A percentile compares a stretch with the other conserved stretches of the same genome.
Evolutionary conservation across 169 alveolate species (phyloP).

Genomic region (Cryptosporidium sp.): DNA sequence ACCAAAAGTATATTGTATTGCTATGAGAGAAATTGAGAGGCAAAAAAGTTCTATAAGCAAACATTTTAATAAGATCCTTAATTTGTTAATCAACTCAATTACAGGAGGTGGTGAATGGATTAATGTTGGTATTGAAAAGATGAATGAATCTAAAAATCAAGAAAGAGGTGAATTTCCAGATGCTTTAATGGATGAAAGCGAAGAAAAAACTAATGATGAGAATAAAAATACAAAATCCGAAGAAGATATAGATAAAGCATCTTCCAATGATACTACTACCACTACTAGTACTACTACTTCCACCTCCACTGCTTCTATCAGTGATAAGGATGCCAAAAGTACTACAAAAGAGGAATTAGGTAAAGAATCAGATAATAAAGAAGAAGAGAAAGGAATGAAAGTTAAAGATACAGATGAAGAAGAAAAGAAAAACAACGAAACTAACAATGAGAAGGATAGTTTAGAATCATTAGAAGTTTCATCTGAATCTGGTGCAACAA

Average conservation of each 20-base stretch:
- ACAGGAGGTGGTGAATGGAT: conserved; percentile 63
- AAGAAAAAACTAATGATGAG: neutral
- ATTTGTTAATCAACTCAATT: conserved; percentile 40
- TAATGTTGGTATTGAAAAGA: conserved; percentile 31
- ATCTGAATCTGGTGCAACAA: neutral
- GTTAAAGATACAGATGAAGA: neutral
- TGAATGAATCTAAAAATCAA: neutral
- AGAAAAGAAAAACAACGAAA: neutral
- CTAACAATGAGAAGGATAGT: neutral
- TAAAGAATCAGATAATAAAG: neutral
- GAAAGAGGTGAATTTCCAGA: conserved; percentile 2
- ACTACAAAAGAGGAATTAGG: neutral
- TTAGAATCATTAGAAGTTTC: neutral
- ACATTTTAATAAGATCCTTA: conserved; percentile 55
- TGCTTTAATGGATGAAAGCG: neutral
- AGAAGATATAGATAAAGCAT: neutral
- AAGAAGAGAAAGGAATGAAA: conserved; percentile 5
- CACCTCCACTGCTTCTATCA: neutral
- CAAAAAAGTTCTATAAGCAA: conserved; percentile 36
- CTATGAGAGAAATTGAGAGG: conserved; percentile 48
- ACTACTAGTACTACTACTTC: neutral
- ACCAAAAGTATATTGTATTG: conserved; percentile 66
- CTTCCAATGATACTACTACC: neutral
- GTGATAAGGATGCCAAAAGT: neutral
- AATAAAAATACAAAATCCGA: neutral